phyloP scores from a whole-genome alignment of 805 yeast genomes.

The Yarrowia keelungensis region DNA sequence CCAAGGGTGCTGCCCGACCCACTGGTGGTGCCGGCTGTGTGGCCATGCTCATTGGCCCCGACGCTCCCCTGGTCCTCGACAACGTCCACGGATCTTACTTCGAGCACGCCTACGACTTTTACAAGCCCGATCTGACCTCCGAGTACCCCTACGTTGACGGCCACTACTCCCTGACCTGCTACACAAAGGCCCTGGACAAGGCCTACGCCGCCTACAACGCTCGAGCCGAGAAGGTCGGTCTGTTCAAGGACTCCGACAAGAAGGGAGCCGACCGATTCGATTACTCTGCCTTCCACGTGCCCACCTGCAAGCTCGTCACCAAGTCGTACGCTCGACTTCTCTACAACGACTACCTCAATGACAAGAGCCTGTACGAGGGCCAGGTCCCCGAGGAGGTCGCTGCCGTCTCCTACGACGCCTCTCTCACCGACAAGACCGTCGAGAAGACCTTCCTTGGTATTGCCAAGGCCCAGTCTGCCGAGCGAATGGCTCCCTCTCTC shows the following conservation, averaged over 20 bases:
- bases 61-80: slow-evolving; percentile 95
- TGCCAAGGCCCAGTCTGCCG: slow-evolving; percentile 70
- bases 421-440: slow-evolving; percentile 77
- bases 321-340: slow-evolving; percentile 92
- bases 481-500: slow-evolving; percentile 80
- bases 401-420: slow-evolving; percentile 70
- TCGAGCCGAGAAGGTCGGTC: slow-evolving; percentile 66
- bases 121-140: slow-evolving; percentile 94
- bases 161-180: slow-evolving; percentile 91
- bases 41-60: slow-evolving; percentile 94
- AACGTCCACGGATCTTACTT: slow-evolving; percentile 87
- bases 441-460: slow-evolving; percentile 85
- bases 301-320: slow-evolving; percentile 93
- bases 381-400: slow-evolving; percentile 62
- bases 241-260: slow-evolving; percentile 53
- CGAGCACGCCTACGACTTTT: slow-evolving; percentile 98
- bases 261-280: slow-evolving; percentile 72
- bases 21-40: slow-evolving; percentile 99
- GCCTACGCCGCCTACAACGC: slow-evolving; percentile 83
- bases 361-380: slow-evolving; percentile 66
- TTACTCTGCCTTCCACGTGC: slow-evolving; percentile 96
- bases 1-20: slow-evolving; percentile 98
- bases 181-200: slow-evolving; percentile 89
- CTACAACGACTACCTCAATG: slow-evolving; percentile 82
- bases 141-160: slow-evolving; percentile 99